Evolutionary conservation across 371 early-diverging fungal genomes (phyloP).

Genomic region (Parasitella parasitica): DNA sequence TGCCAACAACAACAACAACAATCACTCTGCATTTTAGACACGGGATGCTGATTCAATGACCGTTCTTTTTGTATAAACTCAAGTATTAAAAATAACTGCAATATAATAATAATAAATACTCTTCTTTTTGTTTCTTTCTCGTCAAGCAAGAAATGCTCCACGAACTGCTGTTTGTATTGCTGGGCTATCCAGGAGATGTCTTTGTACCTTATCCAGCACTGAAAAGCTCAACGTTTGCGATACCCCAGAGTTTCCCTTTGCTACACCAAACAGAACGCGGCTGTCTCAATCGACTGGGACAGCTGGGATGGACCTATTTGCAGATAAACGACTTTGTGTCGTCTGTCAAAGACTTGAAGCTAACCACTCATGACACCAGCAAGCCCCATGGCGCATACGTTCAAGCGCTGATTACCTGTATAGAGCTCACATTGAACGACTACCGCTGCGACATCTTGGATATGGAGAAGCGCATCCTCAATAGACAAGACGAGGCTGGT

Average conservation of each 20-base stretch:
- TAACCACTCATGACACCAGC: background rate
- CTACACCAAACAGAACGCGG: constrained; percentile 72
- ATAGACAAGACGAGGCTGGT: constrained; percentile 46
- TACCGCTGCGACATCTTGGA: constrained; percentile 58
- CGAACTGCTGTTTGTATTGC: constrained; percentile 71
- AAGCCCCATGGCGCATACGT: constrained; percentile 42
- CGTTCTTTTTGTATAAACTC: too few species aligned
- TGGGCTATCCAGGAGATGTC: constrained; percentile 70
- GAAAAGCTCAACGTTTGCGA: constrained; percentile 53
- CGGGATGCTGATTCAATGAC: background rate
- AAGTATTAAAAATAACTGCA: too few species aligned
- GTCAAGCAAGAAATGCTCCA: constrained; percentile 60
- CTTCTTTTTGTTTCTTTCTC: too few species aligned
- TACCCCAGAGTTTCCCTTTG: constrained; percentile 59
- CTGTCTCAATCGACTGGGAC: constrained; percentile 62
- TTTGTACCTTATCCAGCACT: constrained; percentile 59
- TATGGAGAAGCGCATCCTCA: constrained; percentile 55
- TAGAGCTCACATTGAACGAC: constrained; percentile 51
- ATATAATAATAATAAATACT: too few species aligned
- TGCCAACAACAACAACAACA: background rate
- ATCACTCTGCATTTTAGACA: background rate
- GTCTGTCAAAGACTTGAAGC: constrained; percentile 14
- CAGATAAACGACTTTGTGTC: constrained; percentile 47
- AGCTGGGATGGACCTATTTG: constrained; percentile 61
- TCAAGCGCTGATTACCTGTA: constrained; percentile 53